phyloP scores from a whole-genome alignment of 129 eudicot genomes.

The Flaveria sonorensis region DNA sequence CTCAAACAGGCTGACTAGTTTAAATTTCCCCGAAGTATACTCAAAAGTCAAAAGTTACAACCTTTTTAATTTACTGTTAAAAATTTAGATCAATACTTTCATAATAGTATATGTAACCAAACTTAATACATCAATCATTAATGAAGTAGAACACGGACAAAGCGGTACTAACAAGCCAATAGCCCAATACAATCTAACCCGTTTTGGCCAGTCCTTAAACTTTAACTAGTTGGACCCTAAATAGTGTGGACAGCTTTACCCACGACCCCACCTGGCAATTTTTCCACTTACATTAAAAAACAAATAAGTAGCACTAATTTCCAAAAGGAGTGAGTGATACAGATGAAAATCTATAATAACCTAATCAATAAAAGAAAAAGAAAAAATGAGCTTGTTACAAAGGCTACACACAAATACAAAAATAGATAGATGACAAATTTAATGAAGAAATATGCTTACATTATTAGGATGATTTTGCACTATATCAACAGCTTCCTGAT shows the following conservation, averaged over 20 bases:
- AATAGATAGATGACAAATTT: background rate
- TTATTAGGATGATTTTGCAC: constrained; percentile 71
- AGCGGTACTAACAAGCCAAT: background rate
- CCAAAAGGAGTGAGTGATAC: background rate
- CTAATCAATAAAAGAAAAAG: background rate
- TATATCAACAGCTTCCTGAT: constrained; percentile 90
- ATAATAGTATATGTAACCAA: background rate
- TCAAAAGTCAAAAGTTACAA: too few relatives aligned
- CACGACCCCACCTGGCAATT: background rate
- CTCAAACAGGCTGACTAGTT: background rate
- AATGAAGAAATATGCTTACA: constrained; percentile 46
- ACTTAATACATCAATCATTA: background rate
- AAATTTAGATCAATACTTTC: too few relatives aligned
- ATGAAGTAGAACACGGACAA: background rate
- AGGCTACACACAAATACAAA: background rate
- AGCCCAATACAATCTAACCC: background rate
- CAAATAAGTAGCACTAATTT: background rate
- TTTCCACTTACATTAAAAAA: background rate
- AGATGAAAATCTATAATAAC: background rate
- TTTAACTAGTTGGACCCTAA: too few relatives aligned
- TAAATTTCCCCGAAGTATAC: background rate
- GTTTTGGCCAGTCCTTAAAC: background rate
- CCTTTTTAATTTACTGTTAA: too few relatives aligned
- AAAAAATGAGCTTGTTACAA: background rate
- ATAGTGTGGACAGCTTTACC: too few relatives aligned